Percentiles rank a stretch among this genome's conserved stretches.
Evolutionary conservation across 371 early-diverging fungal genomes (phyloP).

Genomic region (Phascolomyces articulosus): DNA sequence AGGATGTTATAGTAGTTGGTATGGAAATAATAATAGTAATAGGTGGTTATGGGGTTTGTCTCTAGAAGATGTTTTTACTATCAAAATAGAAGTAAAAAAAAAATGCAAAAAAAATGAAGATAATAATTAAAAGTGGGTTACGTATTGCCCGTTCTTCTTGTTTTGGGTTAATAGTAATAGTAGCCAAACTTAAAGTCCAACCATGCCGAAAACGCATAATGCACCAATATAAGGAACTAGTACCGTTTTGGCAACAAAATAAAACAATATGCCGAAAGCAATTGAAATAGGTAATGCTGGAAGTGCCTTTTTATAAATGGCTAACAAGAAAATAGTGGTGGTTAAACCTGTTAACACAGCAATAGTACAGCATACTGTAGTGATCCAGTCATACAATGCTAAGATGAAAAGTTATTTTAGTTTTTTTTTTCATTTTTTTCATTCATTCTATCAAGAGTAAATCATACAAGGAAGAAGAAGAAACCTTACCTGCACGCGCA

Average conservation of each 20-base stretch:
- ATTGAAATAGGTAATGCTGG: constrained; percentile 90
- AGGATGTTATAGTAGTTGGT: too few species aligned
- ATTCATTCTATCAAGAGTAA: too few species aligned
- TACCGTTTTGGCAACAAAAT: constrained; percentile 67
- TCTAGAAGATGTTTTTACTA: too few species aligned
- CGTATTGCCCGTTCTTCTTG: too few species aligned
- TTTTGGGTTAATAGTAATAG: too few species aligned
- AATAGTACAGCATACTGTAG: constrained; percentile 79
- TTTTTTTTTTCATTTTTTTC: neutral
- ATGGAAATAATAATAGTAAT: too few species aligned
- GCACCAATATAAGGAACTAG: constrained; percentile 63
- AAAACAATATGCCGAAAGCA: constrained; percentile 85
- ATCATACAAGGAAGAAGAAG: too few species aligned
- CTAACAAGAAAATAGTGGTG: constrained; percentile 84
- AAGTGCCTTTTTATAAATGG: constrained; percentile 79
- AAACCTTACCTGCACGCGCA: constrained; percentile 70
- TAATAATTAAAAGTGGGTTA: too few species aligned
- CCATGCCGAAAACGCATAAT: constrained; percentile 52
- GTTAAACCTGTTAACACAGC: constrained; percentile 85
- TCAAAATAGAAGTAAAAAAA: too few species aligned
- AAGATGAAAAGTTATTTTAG: neutral
- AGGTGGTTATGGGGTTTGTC: too few species aligned
- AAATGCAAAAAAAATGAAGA: too few species aligned
- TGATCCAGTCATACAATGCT: constrained; percentile 88
- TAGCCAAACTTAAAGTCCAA: constrained; percentile 41